Evolutionary conservation across 805 yeast species (phyloP), one percentile per base, ranked within the genome.

Genomic region (Metschnikowia lochheadii): DNA sequence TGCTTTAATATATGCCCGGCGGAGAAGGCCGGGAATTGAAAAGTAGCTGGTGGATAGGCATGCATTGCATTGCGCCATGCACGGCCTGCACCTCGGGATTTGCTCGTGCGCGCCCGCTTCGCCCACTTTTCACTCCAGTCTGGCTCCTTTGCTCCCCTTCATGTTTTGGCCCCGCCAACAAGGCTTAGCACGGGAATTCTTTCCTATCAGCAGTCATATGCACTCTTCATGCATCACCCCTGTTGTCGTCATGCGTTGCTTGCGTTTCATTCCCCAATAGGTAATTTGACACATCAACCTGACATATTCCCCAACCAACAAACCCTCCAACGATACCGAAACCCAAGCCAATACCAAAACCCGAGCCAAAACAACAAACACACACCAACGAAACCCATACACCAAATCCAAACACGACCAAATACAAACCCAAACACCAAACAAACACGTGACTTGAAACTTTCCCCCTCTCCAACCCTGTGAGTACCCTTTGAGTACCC

Each of bases 1-100:
- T 34, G 46, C 18, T 33, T 11, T 21, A n/a, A n/a, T 34, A 44
- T 44, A 44, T 34, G 17, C 15, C 17, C n/a, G 32, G 10, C 3
- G 46, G 39, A n/a, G 17, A n/a, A 23, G 10, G 13, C 46, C 46
- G 46, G 46, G n/a, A 35, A 15, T 34, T 44, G 46, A 35, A 21
- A 14, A 23, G 33, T 33, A 23, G 46, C 37, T 21, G n/a, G 21
- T 5, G 40, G 21, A 3, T 29, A 8, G 13, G 13, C 15, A 26
- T 17, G 40, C 46, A 44, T 21, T 34, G 40, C 46, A 15, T 17
- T 21, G 10, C 40, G 13, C 2, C 39, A 32, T 34, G 40, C 40
- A 44, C 17, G 21, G 5, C 32, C 40, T 34, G 40, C 46, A 35
- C 17, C 11, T 29, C 46, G 46, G 46, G 15, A 3, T 35, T 26